Evolutionary conservation across 225 moss, liverwort and hornwort species (phyloP).

Genomic region (Physcomitrium patens): DNA sequence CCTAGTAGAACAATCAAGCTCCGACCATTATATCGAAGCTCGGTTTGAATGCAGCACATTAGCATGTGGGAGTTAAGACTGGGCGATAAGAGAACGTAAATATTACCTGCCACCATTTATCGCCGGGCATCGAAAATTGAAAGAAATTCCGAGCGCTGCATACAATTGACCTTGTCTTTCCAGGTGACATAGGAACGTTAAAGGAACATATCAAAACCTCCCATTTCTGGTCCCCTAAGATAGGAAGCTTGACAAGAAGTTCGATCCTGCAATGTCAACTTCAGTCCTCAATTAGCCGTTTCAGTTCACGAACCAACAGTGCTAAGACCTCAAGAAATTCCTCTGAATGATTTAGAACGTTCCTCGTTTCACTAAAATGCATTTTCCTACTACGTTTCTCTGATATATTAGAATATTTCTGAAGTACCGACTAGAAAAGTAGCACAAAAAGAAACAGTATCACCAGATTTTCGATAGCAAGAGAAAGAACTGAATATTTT

Average conservation of each 20-base stretch:
- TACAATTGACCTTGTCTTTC: slow-evolving; percentile 94
- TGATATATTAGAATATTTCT: not conserved
- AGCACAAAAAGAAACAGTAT: not conserved
- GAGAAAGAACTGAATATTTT: not conserved
- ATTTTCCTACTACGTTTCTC: not conserved
- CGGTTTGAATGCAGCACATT: not conserved
- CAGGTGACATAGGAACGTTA: slow-evolving; percentile 98
- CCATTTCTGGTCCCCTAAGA: slow-evolving; percentile 88
- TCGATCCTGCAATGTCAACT: slow-evolving; percentile 66
- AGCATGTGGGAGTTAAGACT: slow-evolving; percentile 3
- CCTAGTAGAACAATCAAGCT: not conserved
- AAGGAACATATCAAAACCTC: slow-evolving; percentile 93
- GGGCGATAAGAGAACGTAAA: not conserved
- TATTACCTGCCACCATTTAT: slow-evolving; percentile 84
- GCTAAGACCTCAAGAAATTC: not conserved
- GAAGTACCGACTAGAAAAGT: not conserved
- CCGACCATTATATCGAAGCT: slow-evolving; percentile 18
- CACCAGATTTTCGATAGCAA: not conserved
- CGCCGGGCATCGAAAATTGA: slow-evolving; percentile 86
- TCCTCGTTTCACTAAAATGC: not conserved
- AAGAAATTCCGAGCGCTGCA: slow-evolving; percentile 98
- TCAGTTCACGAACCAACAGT: slow-evolving; percentile 19
- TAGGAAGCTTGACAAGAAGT: slow-evolving; percentile 83
- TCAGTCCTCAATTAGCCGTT: slow-evolving; percentile 20
- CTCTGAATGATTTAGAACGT: not conserved